Evolutionary conservation across 805 yeast species (phyloP), one percentile per base, ranked within the genome.

Genomic region (Cyberlindnera misumaiensis): DNA sequence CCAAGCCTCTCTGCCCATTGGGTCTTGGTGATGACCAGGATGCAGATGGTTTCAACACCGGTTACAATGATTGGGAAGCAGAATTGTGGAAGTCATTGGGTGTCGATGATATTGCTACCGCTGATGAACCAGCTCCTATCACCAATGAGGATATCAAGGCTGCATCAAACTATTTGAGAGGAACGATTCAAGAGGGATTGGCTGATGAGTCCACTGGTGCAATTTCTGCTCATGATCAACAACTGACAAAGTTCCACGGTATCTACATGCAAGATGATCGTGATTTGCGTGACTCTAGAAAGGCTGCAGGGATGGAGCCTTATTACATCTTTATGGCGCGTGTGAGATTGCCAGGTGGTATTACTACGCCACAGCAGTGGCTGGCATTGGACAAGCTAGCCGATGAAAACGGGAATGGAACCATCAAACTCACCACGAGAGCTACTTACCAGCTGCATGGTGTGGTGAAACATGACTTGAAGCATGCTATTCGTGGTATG

Each of bases 241-340:
- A 89, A 64, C 64, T 90, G 61, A 88, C 97, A 49, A 90, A 90
- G 65, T 90, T 90, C 77, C 97, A 90, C 63, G 97, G 97, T 65
- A 87, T 88, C 50, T 90, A 90, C 62, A 87, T 90, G 95, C 97
- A 90, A 68, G 97, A 90, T 62, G 97, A 90, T 60, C 85, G 97
- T 68, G 97, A 90, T 63, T 70, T 90, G 43, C 77, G 97, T 62
- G 97, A 90, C 40, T 83, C 84, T 52, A 80, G 97, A 58, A 90
- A 89, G 65, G 76, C 85, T 34, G 86, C 84, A 58, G 97, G 97
- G 32, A 62, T 85, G 46, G 97, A 90, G 65, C 97, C 97, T 13
- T 95, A 94, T 36, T 90, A 85, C 62, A 74, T 94, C n/a, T 90
- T 90, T 64, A 90, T 90, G 97, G 89, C 88, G 13, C 83, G 97